Conservation (phyloP, 495 filamentous ascomycete genomes). For the Daldinia concentrica region DNA sequence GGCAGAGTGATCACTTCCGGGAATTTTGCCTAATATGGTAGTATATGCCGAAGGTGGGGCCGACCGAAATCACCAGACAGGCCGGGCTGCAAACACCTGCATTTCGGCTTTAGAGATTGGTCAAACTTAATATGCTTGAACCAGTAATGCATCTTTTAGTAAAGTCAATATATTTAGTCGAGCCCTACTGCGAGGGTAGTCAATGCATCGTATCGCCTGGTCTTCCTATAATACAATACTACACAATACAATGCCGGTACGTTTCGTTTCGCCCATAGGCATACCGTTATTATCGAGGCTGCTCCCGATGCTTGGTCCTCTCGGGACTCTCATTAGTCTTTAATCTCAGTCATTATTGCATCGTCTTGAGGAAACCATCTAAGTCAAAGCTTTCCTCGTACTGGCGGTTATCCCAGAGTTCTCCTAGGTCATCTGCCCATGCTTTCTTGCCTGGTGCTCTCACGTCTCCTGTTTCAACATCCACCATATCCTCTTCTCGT, state of each 20-base stretch:
- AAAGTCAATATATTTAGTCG: conserved; percentile 20
- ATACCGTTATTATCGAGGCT: not conserved
- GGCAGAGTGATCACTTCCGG: not conserved
- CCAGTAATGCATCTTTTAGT: not conserved
- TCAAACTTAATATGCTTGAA: not conserved
- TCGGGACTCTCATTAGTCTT: conserved; percentile 19
- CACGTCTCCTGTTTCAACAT: conserved; percentile 88
- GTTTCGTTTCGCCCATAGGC: conserved; percentile 6
- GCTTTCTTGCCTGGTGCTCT: conserved; percentile 97
- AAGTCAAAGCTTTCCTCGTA: conserved; percentile 98
- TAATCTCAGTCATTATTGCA: conserved; percentile 63
- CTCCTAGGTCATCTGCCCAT: conserved; percentile 90
- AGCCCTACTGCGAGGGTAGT: conserved; percentile 6
- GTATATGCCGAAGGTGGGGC: no score
- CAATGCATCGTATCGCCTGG: conserved; percentile 12
- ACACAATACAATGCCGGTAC: conserved; percentile 22
- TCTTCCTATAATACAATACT: conserved; percentile 35
- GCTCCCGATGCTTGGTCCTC: not conserved
- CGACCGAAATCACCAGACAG: no score
- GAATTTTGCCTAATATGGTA: not conserved
- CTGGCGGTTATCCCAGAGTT: conserved; percentile 94
- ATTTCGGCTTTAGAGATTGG: not conserved
- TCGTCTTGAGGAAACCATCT: conserved; percentile 88
- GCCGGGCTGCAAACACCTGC: not conserved
- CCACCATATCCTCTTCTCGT: conserved; percentile 92